These are phyloP conservation scores for Rubia balearica DNA, from an alignment of 305 asterid species.

Conservation along the genomic window DNA sequence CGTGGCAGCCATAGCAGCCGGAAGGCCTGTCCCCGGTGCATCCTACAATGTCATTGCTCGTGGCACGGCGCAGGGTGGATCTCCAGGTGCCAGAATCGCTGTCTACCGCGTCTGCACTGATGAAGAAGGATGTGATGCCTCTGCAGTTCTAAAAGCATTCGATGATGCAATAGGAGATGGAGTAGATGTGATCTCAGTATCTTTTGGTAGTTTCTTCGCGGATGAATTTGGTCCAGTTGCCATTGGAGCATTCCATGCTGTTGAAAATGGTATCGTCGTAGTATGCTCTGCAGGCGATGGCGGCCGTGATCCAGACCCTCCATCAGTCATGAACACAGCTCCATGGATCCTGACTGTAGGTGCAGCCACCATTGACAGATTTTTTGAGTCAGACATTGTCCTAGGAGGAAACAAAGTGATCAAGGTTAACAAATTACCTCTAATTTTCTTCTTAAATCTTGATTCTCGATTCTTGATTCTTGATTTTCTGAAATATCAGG, in stretches of 20 bases:
- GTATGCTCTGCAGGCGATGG: conserved; percentile 4
- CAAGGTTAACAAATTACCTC: neutral
- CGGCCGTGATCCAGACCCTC: no score
- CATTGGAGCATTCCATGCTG: conserved; percentile 4
- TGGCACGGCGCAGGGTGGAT: conserved; percentile 24
- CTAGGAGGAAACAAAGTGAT: conserved; percentile 5
- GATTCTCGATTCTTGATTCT: neutral
- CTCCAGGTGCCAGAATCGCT: conserved; percentile 26
- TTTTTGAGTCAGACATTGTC: conserved; percentile 5
- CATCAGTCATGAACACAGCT: neutral
- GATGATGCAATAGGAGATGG: conserved; percentile 76
- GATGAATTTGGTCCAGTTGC: neutral
- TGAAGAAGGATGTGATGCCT: conserved; percentile 48
- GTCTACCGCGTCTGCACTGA: conserved; percentile 26
- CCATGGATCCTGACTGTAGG: neutral
- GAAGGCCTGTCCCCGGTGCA: conserved; percentile 20
- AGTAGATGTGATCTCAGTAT: conserved; percentile 58
- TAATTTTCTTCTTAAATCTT: neutral
- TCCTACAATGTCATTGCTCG: conserved; percentile 20
- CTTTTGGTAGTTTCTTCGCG: conserved; percentile 15
- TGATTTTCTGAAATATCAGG: neutral
- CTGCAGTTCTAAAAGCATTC: conserved; percentile 55
- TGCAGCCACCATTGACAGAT: conserved; percentile 6
- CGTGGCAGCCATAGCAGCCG: conserved; percentile 26
- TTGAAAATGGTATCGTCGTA: neutral